phyloP scores from a whole-genome alignment of 306 rosid genomes.

The Canavalia gladiata region DNA sequence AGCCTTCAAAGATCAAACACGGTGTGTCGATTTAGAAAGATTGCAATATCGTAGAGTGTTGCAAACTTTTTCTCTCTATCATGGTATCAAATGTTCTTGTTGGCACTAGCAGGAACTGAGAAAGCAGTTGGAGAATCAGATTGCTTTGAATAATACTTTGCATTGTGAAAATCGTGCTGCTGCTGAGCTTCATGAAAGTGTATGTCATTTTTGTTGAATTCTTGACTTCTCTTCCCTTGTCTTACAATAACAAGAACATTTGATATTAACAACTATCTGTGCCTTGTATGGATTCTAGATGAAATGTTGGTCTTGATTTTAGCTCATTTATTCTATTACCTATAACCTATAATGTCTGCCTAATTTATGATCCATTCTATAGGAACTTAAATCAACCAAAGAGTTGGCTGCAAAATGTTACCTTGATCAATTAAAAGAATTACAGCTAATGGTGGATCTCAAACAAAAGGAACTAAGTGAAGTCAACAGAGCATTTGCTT shows the following conservation, averaged over 20 bases:
- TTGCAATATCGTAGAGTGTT: constrained; percentile 7
- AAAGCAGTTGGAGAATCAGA: constrained; percentile 91
- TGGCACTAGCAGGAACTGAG: constrained; percentile 74
- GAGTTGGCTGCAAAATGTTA: constrained; percentile 69
- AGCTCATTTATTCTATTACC: constrained; percentile 20
- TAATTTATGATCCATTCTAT: constrained; percentile 44
- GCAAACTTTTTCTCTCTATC: background rate
- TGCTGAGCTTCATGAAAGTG: constrained; percentile 74
- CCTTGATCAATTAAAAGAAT: constrained; percentile 72
- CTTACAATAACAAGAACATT: constrained; percentile 10
- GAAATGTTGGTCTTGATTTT: constrained; percentile 21
- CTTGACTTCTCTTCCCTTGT: background rate
- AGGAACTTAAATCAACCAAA: constrained; percentile 81
- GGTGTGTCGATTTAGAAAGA: constrained; percentile 53
- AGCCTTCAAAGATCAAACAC: constrained; percentile 91
- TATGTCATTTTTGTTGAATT: constrained; percentile 49
- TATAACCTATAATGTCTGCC: constrained; percentile 1
- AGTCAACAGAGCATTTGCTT: constrained; percentile 67
- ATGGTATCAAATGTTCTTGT: constrained; percentile 29
- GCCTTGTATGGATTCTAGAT: constrained; percentile 37
- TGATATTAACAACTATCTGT: constrained; percentile 29
- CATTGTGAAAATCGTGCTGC: constrained; percentile 68
- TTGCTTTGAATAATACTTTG: constrained; percentile 66
- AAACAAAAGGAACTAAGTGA: constrained; percentile 78
- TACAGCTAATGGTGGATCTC: constrained; percentile 67